Evolutionary conservation across 352 stramenopile genomes (phyloP), one percentile per base, ranked within the genome.

Genomic region (Globisporangium paroecandrum): DNA sequence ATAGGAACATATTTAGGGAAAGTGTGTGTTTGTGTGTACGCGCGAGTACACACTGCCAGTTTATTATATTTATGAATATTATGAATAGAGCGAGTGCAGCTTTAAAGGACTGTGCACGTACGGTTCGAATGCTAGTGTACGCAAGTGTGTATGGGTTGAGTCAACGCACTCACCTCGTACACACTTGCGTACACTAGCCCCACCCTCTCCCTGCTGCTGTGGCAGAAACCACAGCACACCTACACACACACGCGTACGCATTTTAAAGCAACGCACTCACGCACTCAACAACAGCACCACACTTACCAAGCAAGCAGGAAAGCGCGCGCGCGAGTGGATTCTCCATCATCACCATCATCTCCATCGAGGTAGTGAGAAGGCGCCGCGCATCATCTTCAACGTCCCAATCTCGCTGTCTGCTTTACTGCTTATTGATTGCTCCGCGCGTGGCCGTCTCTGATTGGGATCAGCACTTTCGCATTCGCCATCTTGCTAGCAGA

Each of bases 401-500:
- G 9, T 43, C 36, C 36, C 36, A 10, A 4, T 49, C 41, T 49
- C 15, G 13, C 41, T 49, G 41, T n/a, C 0, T 49, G 41, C n/a
- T 20, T 32, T 32, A 32, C 4, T 49, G 41, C 5, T 49, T 32
- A 32, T 32, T 10, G 15, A 9, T 20, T 49, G 15, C 41, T 49
- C 41, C 41, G 15, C 15, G 1, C 6, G 15, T 5, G 6, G 15
- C 15, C 41, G 41, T n/a, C 4, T 49, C n/a, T 18, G 15, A n/a
- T 49, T 20, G 41, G 41, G 41, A 46, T 46, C 38, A 49, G 32
- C 54, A 59, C 54, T 59, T 59, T 22, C 54, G 54, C 54, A 59
- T 15, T 59, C 7, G 18, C 25, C 51, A 29, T 29, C 15, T 59
- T 8, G 15, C 15, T 25, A 29, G 18, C 15, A 20, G 27, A 25